Evolutionary conservation across 2,329 filamentous ascomycete genomes (phyloP).

Genomic region (Alternaria novae-zelandiae): DNA sequence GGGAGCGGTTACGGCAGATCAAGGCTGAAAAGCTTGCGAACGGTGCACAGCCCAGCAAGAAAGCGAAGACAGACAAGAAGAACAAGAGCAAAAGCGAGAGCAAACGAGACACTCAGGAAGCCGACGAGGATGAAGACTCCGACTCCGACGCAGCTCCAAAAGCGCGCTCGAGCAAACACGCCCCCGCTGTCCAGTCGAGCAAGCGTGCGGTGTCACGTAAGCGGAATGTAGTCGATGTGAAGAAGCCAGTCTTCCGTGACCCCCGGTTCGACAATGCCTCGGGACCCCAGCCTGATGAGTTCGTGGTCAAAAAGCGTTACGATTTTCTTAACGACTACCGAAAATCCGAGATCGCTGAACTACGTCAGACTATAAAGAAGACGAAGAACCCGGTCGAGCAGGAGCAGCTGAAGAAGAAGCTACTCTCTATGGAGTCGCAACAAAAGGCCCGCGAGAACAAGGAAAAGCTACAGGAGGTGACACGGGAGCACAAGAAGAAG

Average conservation of each 20-base stretch:
- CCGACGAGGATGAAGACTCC: constrained; percentile 43
- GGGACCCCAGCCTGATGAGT: constrained; percentile 61
- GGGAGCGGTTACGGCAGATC: constrained; percentile 53
- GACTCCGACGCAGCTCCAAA: constrained; percentile 45
- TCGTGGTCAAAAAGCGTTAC: constrained; percentile 74
- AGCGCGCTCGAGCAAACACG: constrained; percentile 79
- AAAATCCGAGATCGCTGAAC: constrained; percentile 77
- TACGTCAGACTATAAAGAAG: constrained; percentile 71
- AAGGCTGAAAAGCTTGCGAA: constrained; percentile 48
- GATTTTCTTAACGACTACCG: constrained; percentile 88
- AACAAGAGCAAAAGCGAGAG: constrained; percentile 28
- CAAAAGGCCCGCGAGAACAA: constrained; percentile 73
- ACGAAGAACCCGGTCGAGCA: constrained; percentile 70
- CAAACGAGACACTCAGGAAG: constrained; percentile 34
- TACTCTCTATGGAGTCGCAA: constrained; percentile 80
- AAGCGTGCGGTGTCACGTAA: constrained; percentile 83
- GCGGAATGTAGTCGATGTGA: constrained; percentile 71
- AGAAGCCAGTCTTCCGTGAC: constrained; percentile 71
- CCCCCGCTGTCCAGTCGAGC: constrained; percentile 80
- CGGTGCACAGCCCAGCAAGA: constrained; percentile 27
- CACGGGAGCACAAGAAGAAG: constrained; percentile 76
- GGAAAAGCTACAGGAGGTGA: constrained; percentile 71
- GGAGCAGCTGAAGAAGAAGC: constrained; percentile 72
- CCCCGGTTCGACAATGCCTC: constrained; percentile 82
- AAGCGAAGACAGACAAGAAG: constrained; percentile 19